Evolutionary conservation across 1,284 basidiomycete species (phyloP).

Genomic region (Malassezia slooffiae): DNA sequence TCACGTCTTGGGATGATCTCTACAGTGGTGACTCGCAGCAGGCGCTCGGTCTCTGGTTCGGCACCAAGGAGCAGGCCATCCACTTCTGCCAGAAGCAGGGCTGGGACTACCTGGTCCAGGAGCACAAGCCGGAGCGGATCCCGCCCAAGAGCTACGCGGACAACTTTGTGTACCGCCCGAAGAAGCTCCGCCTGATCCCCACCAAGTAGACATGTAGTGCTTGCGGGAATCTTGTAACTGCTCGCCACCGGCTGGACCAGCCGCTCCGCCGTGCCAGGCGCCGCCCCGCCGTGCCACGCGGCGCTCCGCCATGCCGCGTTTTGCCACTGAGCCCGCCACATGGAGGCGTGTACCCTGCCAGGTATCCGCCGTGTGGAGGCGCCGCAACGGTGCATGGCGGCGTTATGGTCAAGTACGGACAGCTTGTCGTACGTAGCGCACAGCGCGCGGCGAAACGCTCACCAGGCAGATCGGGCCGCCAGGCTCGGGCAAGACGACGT

Average conservation of each 20-base stretch:
- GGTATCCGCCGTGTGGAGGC: too few relatives aligned
- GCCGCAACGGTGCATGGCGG: too few relatives aligned
- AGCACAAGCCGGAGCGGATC: conserved; percentile 48
- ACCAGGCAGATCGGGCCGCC: conserved; percentile 28
- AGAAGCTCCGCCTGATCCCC: conserved; percentile 71
- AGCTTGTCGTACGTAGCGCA: conserved; percentile 11
- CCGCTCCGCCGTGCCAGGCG: too few relatives aligned
- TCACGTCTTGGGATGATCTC: too few relatives aligned
- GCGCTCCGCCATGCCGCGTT: too few relatives aligned
- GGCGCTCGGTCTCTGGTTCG: conserved; percentile 75
- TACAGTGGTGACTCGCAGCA: conserved; percentile 92
- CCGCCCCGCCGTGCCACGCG: neutral
- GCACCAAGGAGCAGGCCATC: conserved; percentile 78
- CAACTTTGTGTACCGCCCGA: conserved; percentile 74
- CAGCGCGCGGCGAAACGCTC: too few relatives aligned
- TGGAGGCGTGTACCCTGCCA: neutral
- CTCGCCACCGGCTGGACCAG: too few relatives aligned
- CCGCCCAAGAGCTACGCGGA: conserved; percentile 63
- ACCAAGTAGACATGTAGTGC: conserved; percentile 63
- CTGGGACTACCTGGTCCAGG: conserved; percentile 47
- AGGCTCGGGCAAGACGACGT: conserved; percentile 41
- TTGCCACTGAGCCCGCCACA: too few relatives aligned
- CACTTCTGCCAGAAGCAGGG: conserved; percentile 58
- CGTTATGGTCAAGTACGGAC: conserved; percentile 14
- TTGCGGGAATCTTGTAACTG: too few relatives aligned